Evolutionary conservation across 495 filamentous ascomycete species (phyloP), one percentile per base, ranked within the genome.

Genomic region (Clavariopsis aquatica): DNA sequence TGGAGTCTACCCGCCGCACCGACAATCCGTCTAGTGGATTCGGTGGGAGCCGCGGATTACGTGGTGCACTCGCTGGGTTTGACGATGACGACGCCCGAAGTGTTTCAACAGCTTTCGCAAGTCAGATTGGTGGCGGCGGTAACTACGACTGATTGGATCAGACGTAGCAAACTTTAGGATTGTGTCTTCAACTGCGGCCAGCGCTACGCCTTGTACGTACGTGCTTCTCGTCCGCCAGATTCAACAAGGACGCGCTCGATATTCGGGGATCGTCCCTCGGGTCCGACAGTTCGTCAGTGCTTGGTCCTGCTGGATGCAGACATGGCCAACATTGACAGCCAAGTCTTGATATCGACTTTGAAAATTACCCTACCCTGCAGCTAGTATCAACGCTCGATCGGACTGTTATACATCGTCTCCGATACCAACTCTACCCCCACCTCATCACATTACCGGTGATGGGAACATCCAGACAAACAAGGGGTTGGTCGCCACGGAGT

Each of bases 71-170:
- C 2, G 64, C 38, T 52, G 60, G 53, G 1, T 67, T 67, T 31
- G 73, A 75, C 15, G 94, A 98, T 66, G 94, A 99, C 64, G 94
- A 98, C 73, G 89, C 93, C 61, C 89, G 93, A 75, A 97, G 93
- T 74, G 84, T 98, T 69, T 96, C 90, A 65, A 97, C 93, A 28
- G 92, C 92, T 7, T 98, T 97, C 78, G 93, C 92, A 43, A 96
- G 92, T 76, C 95, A 98, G 75, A 84, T 96, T 60, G 93, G 90
- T 61, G 93, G 89, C 43, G 57, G 77, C 57, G 87, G 89, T 54
- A 89, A 88, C 69, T 96, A 93, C 75, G 93, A 97, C 78, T 96
- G 92, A 96, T 81, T 43, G 36, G 20, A 7, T 19, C 38, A 19
- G n/a, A 26, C 24, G 20, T 26, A 13, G 27, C 55, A 58, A 13